A percentile compares a stretch with the other conserved stretches of the same genome.
Evolutionary conservation across 2,329 filamentous ascomycete genomes (phyloP).

Genomic region (Alternaria angustiovoidea): DNA sequence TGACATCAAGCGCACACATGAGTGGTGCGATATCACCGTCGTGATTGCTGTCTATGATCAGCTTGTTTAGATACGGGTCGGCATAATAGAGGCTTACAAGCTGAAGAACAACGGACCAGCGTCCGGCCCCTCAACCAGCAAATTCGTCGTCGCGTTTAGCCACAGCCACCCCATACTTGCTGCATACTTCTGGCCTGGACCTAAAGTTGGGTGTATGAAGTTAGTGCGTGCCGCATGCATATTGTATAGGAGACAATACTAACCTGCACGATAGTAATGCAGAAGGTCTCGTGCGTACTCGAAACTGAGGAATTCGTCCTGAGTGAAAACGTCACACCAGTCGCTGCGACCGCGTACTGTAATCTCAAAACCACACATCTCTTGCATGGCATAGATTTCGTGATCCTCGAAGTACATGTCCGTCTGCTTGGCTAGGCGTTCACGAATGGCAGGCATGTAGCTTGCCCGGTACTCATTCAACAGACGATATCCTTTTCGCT

Average conservation of each 20-base stretch:
- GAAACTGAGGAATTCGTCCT: constrained; percentile 62
- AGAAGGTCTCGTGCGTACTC: constrained; percentile 67
- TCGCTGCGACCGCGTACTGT: constrained; percentile 61
- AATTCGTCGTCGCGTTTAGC: constrained; percentile 61
- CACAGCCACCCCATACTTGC: constrained; percentile 65
- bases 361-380: constrained; percentile 68
- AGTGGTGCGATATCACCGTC: constrained; percentile 54
- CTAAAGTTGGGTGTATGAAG: constrained; percentile 43
- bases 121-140: constrained; percentile 46
- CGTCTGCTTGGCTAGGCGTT: constrained; percentile 56
- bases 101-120: constrained; percentile 63
- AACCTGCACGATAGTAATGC: constrained; percentile 66
- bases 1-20: constrained; percentile 45
- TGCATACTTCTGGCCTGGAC: constrained; percentile 63
- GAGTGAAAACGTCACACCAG: constrained; percentile 58
- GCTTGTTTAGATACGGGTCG: not conserved
- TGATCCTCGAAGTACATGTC: constrained; percentile 54
- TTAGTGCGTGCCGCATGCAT: not conserved
- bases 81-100: constrained; percentile 53
- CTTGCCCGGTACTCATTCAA: constrained; percentile 57
- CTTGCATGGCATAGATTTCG: constrained; percentile 67
- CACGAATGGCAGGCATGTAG: constrained; percentile 58
- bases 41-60: not conserved
- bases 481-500: constrained; percentile 60
- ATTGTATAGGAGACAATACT: not conserved